Conservation (phyloP, 148 eudicot genomes). For the Amaranthus palmeri region DNA sequence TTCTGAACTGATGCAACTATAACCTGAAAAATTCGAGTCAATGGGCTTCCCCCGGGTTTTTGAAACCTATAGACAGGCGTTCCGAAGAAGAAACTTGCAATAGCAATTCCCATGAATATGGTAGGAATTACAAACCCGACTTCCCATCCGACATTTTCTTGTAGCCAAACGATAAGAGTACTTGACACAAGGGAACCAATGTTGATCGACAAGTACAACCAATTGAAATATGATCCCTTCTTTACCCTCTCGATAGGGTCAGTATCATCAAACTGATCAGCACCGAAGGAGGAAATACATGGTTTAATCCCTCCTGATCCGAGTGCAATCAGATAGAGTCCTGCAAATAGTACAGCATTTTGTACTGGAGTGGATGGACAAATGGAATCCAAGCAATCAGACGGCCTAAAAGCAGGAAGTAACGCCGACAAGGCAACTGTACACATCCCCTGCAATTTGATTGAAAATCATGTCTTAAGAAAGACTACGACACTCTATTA, state of each 20-base stretch:
- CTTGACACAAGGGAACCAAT: constrained; percentile 34
- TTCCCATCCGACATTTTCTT: constrained; percentile 42
- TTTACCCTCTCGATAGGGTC: constrained; percentile 34
- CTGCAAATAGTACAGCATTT: constrained; percentile 31
- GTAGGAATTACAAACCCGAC: constrained; percentile 40
- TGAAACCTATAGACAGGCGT: constrained; percentile 34
- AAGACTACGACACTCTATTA: too few relatives aligned
- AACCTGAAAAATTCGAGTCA: constrained; percentile 32
- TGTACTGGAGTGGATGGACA: constrained; percentile 42
- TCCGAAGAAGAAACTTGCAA: constrained; percentile 33
- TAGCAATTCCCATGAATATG: constrained; percentile 32
- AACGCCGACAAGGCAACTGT: constrained; percentile 55
- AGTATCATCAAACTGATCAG: constrained; percentile 46
- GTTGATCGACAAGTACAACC: constrained; percentile 40
- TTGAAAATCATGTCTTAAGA: not conserved
- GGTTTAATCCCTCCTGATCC: constrained; percentile 53
- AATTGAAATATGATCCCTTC: constrained; percentile 39
- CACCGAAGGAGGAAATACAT: constrained; percentile 48
- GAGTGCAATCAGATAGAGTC: constrained; percentile 43
- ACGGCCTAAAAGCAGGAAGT: constrained; percentile 21
- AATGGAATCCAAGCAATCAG: constrained; percentile 28
- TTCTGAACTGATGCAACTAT: constrained; percentile 32
- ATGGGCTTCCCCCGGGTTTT: constrained; percentile 34
- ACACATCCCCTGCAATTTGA: constrained; percentile 25
- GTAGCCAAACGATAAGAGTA: constrained; percentile 38